Evolutionary conservation across 2,329 filamentous ascomycete species (phyloP).

Genomic region (Colletotrichum trifolii): DNA sequence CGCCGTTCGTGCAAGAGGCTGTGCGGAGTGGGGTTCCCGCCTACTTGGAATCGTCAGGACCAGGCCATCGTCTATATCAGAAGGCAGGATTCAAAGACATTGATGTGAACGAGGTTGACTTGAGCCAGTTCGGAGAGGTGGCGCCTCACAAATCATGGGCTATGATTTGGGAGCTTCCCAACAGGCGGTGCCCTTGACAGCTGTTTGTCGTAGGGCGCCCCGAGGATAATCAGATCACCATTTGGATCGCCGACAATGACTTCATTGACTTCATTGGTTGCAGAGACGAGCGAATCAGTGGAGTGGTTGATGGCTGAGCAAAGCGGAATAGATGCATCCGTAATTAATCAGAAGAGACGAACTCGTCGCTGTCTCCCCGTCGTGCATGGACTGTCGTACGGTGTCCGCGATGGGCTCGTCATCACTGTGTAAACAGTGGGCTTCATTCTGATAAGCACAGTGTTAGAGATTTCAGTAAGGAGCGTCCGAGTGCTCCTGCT

Average conservation of each 20-base stretch:
- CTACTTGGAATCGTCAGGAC: constrained; percentile 50
- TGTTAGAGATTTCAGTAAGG: not conserved
- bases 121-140: constrained; percentile 24
- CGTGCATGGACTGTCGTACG: not conserved
- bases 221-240: too few species aligned
- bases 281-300: not conserved
- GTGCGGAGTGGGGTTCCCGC: constrained; percentile 48
- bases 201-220: not conserved
- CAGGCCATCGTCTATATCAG: constrained; percentile 48
- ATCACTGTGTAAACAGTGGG: not conserved
- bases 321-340: not conserved
- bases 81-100: constrained; percentile 49
- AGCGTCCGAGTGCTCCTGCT: not conserved
- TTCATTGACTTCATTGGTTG: too few species aligned
- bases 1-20: constrained; percentile 49
- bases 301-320: constrained; percentile 2
- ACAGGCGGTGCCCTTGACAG: constrained; percentile 15
- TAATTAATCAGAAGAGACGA: constrained; percentile 12
- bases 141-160: constrained; percentile 28
- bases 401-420: not conserved
- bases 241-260: not conserved
- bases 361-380: not conserved
- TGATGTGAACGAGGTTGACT: constrained; percentile 31
- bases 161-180: constrained; percentile 37
- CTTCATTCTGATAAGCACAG: not conserved